Percentiles rank a stretch among this genome's conserved stretches.
Conservation (phyloP, 2,329 filamentous ascomycete species). For the Cordyceps fumosorosea region DNA sequence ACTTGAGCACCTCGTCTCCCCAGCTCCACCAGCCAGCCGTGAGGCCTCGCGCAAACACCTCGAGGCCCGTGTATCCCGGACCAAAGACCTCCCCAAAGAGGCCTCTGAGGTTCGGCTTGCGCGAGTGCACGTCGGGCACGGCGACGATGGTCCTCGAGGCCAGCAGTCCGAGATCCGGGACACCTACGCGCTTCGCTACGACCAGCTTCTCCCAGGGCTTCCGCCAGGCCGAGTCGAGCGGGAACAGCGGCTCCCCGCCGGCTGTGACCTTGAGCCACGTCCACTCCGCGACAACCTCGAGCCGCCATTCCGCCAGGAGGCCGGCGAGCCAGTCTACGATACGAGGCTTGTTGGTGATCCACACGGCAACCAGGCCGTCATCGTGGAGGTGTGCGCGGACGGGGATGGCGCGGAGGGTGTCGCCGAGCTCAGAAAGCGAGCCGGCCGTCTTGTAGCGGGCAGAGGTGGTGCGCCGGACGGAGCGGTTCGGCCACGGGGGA, state of each 20-base stretch:
- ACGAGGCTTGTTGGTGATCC: constrained; percentile 69
- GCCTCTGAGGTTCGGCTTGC: constrained; percentile 65
- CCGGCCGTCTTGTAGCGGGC: constrained; percentile 38
- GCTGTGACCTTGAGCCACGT: constrained; percentile 69
- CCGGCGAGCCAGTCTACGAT: constrained; percentile 51
- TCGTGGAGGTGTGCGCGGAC: constrained; percentile 46
- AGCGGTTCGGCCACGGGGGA: constrained; percentile 77
- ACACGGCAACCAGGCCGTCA: constrained; percentile 59
- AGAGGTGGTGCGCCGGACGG: constrained; percentile 53
- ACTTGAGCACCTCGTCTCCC: constrained; percentile 68
- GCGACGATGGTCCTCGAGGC: constrained; percentile 54
- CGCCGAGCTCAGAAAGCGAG: constrained; percentile 38
- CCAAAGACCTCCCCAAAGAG: constrained; percentile 52
- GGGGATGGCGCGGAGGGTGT: constrained; percentile 44
- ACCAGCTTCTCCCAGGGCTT: constrained; percentile 73
- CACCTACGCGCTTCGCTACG: constrained; percentile 43
- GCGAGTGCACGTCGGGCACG: constrained; percentile 70
- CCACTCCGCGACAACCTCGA: constrained; percentile 65
- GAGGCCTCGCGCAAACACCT: constrained; percentile 69
- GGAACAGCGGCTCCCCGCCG: constrained; percentile 56
- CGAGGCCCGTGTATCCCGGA: constrained; percentile 51
- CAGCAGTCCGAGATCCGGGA: constrained; percentile 18
- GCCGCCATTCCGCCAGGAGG: constrained; percentile 60
- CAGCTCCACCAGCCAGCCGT: constrained; percentile 73
- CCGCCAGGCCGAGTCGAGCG: constrained; percentile 55